Evolutionary conservation across 2,329 filamentous ascomycete genomes (phyloP).

Genomic region (Chalaropsis thielavioides): DNA sequence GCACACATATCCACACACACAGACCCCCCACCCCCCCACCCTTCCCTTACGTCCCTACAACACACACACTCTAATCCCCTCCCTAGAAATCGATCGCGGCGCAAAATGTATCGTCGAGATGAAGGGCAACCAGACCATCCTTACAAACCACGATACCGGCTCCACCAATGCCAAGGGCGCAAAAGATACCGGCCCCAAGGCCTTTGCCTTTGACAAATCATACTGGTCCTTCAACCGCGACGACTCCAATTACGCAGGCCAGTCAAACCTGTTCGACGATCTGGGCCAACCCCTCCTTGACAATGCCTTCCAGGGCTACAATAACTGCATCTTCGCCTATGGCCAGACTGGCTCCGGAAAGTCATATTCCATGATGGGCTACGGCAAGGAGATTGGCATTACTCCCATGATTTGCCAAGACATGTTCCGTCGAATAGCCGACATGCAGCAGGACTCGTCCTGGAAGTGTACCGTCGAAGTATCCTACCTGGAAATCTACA

Average conservation of each 20-base stretch:
- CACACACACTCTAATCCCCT: no score
- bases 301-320: constrained; percentile 97
- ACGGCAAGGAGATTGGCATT: constrained; percentile 87
- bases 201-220: constrained; percentile 89
- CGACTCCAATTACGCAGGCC: constrained; percentile 72
- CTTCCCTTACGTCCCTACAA: background rate
- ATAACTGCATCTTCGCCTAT: constrained; percentile 99
- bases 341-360: constrained; percentile 97
- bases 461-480: constrained; percentile 89
- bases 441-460: constrained; percentile 56
- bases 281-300: constrained; percentile 81
- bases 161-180: constrained; percentile 60
- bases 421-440: constrained; percentile 80
- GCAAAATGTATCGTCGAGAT: constrained; percentile 97
- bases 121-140: constrained; percentile 81
- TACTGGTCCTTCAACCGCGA: constrained; percentile 94
- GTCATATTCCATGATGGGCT: constrained; percentile 99
- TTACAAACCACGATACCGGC: constrained; percentile 60
- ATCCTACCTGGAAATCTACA: constrained; percentile 98
- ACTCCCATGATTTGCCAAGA: constrained; percentile 95
- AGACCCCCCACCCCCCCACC: background rate
- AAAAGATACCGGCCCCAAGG: constrained; percentile 61
- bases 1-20: constrained; percentile 19
- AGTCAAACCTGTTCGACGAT: constrained; percentile 78
- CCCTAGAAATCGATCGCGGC: constrained; percentile 68